Conservation (phyloP, 108 stramenopile species). For the Poteriospumella lacustris region DNA sequence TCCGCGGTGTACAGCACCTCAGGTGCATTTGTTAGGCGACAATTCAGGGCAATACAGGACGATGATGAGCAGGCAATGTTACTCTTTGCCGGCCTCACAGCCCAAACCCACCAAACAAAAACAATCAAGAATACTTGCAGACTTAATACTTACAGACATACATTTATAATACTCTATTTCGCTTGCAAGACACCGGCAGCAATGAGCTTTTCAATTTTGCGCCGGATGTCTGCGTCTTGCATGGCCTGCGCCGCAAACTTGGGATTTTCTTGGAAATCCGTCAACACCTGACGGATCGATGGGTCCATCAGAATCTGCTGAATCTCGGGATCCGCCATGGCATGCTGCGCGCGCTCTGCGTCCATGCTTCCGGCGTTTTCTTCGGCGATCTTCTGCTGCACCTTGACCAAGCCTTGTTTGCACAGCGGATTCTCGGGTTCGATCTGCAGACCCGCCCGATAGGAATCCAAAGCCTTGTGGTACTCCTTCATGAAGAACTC, state of each 20-base stretch:
- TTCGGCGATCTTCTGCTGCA: slow-evolving; percentile 68
- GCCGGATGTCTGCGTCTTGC: slow-evolving; percentile 70
- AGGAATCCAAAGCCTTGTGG: slow-evolving; percentile 87
- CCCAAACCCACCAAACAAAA: no score
- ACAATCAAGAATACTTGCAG: no score
- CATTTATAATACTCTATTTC: slow-evolving; percentile 32
- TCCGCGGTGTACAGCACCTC: no score
- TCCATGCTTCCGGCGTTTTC: slow-evolving; percentile 72
- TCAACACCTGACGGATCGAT: slow-evolving; percentile 84
- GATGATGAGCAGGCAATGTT: no score
- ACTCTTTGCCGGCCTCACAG: no score
- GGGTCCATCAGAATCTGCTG: slow-evolving; percentile 91
- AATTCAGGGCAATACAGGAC: no score
- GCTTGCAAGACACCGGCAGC: slow-evolving; percentile 91
- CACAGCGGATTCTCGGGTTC: slow-evolving; percentile 80
- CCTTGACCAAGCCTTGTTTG: slow-evolving; percentile 81
- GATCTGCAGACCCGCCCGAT: slow-evolving; percentile 78
- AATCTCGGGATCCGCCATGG: slow-evolving; percentile 99
- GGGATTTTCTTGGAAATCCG: slow-evolving; percentile 88
- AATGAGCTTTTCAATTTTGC: slow-evolving; percentile 95
- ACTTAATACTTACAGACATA: no score
- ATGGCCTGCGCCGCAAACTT: slow-evolving; percentile 80
- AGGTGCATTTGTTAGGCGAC: no score
- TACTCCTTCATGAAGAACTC: slow-evolving; percentile 37
- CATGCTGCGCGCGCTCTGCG: slow-evolving; percentile 85